Conservation (phyloP, 1,139 yeast genomes). For the Chernovozyma aurita region DNA sequence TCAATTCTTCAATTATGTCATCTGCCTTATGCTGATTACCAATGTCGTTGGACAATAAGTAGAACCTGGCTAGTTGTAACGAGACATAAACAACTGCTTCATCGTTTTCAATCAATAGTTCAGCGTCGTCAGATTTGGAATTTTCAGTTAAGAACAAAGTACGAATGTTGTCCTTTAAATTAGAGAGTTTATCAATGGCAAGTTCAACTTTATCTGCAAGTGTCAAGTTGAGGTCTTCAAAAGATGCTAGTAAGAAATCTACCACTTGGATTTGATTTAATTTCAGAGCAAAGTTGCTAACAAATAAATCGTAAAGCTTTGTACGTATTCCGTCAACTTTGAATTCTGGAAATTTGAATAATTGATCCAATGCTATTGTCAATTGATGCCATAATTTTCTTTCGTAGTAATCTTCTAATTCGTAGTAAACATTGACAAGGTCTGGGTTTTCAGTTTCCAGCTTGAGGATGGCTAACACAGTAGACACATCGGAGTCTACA, state of each 20-base stretch:
- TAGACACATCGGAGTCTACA: slow-evolving; percentile 38
- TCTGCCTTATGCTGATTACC: slow-evolving; percentile 44
- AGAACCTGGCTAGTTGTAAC: slow-evolving; percentile 73
- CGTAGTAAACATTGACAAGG: slow-evolving; percentile 58
- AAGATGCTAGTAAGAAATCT: slow-evolving; percentile 59
- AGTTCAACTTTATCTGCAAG: slow-evolving; percentile 33
- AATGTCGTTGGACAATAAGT: slow-evolving; percentile 50
- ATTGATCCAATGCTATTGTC: slow-evolving; percentile 60
- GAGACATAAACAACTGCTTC: slow-evolving; percentile 56
- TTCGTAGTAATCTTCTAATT: slow-evolving; percentile 83
- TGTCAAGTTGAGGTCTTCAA: slow-evolving; percentile 31
- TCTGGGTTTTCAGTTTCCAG: slow-evolving; percentile 65
- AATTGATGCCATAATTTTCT: slow-evolving; percentile 78
- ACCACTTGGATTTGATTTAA: slow-evolving; percentile 78
- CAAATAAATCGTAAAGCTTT: slow-evolving; percentile 68
- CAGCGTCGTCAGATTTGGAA: slow-evolving; percentile 28
- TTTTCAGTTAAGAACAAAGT: slow-evolving; percentile 16
- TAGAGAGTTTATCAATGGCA: slow-evolving; percentile 53
- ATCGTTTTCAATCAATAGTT: slow-evolving; percentile 31
- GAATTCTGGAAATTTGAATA: slow-evolving; percentile 50
- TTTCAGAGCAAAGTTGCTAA: slow-evolving; percentile 60
- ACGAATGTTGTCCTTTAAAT: slow-evolving; percentile 42
- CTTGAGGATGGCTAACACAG: slow-evolving; percentile 67
- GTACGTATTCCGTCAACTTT: slow-evolving; percentile 41
- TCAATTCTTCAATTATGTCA: slow-evolving; percentile 63